Evolutionary conservation across 768 basidiomycete genomes (phyloP).

Genomic region (Coprinopsis strossmayeri): DNA sequence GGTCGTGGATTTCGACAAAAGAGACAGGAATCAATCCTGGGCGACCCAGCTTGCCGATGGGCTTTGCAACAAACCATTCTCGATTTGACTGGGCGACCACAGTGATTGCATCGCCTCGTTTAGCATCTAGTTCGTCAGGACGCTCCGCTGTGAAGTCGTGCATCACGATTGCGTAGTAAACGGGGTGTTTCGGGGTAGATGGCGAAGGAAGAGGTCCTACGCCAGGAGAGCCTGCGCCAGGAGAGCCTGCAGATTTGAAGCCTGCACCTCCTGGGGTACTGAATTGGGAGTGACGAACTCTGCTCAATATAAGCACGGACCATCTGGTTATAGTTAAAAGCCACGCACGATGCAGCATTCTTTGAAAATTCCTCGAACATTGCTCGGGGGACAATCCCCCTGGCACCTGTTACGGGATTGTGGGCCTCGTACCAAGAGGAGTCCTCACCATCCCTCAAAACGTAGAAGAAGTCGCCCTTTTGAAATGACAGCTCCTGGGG

Average conservation of each 20-base stretch:
- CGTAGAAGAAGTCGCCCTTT: slow-evolving; percentile 98
- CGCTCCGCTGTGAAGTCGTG: slow-evolving; percentile 97
- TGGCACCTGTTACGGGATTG: slow-evolving; percentile 86
- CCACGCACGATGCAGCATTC: slow-evolving; percentile 52
- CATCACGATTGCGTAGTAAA: slow-evolving; percentile 90
- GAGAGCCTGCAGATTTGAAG: slow-evolving; percentile 14
- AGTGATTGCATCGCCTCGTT: slow-evolving; percentile 87
- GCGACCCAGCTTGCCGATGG: slow-evolving; percentile 89
- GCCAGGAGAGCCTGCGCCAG: slow-evolving; percentile 3
- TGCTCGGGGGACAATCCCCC: slow-evolving; percentile 82
- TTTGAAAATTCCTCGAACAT: slow-evolving; percentile 92
- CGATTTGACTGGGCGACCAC: slow-evolving; percentile 99
- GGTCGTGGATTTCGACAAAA: slow-evolving; percentile 96
- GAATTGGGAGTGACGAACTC: slow-evolving; percentile 37
- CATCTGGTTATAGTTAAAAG: slow-evolving; percentile 6
- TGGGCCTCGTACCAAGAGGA: slow-evolving; percentile 87
- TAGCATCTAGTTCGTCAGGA: slow-evolving; percentile 93
- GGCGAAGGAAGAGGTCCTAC: slow-evolving; percentile 15
- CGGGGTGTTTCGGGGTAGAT: slow-evolving; percentile 41
- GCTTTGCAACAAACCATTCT: slow-evolving; percentile 99
- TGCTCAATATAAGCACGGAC: slow-evolving; percentile 17
- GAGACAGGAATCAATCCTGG: slow-evolving; percentile 96
- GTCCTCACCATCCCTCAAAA: slow-evolving; percentile 61
- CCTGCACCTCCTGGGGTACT: slow-evolving; percentile 16
- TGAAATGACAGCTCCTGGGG: slow-evolving; percentile 87